phyloP scores from a whole-genome alignment of 169 alveolate genomes.

The Plasmodium falciparum region DNA sequence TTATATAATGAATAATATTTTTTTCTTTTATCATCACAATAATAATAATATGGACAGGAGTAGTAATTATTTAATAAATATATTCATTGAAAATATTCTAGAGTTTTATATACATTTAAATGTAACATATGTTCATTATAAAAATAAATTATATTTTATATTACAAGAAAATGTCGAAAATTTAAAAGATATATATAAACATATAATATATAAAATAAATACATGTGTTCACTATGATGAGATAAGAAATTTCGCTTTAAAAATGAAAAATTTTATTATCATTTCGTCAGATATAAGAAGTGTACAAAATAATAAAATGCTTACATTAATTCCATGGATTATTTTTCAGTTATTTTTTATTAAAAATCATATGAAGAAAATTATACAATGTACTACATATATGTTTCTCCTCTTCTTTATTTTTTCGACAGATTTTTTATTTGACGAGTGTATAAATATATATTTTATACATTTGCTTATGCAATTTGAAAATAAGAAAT shows the following conservation, averaged over 20 bases:
- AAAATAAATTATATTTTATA: slow-evolving; percentile 3
- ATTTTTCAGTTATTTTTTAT: slow-evolving; percentile 38
- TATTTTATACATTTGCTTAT: slow-evolving; percentile 25
- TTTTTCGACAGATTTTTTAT: slow-evolving; percentile 4
- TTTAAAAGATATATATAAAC: not conserved
- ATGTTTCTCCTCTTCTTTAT: slow-evolving; percentile 46
- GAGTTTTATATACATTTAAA: slow-evolving; percentile 46
- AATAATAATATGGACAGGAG: too few relatives aligned
- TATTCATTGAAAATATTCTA: slow-evolving; percentile 21
- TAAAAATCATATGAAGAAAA: slow-evolving; percentile 16
- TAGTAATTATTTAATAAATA: slow-evolving; percentile 2
- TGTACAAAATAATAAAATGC: not conserved
- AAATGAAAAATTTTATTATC: not conserved
- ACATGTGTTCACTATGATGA: not conserved
- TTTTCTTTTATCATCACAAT: slow-evolving; percentile 3
- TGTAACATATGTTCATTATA: slow-evolving; percentile 5
- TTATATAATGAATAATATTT: slow-evolving; percentile 12
- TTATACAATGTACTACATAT: slow-evolving; percentile 4
- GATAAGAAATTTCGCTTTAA: not conserved
- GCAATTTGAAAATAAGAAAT: not conserved
- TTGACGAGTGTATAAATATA: slow-evolving; percentile 9
- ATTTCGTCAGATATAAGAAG: not conserved
- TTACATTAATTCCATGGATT: slow-evolving; percentile 24
- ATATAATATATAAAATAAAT: not conserved
- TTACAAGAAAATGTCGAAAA: not conserved